These are phyloP conservation scores for Penicillium salamii DNA, from an alignment of 495 filamentous ascomycete genomes.

Conservation along the genomic window DNA sequence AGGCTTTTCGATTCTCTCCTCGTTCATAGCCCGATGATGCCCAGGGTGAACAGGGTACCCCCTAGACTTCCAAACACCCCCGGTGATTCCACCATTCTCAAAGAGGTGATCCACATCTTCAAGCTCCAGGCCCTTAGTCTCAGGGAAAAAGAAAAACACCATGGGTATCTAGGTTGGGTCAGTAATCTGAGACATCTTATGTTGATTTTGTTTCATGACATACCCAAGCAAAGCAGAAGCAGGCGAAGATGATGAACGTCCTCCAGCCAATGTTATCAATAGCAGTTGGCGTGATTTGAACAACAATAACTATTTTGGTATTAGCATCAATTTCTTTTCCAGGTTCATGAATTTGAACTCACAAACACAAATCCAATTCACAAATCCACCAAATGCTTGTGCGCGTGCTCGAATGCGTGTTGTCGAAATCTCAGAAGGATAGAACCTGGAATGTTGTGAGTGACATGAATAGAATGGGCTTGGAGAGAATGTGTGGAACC, in stretches of 20 bases:
- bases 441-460: slow-evolving; percentile 52
- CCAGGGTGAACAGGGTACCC: slow-evolving; percentile 20
- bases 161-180: slow-evolving; percentile 60
- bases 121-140: slow-evolving; percentile 63
- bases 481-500: slow-evolving; percentile 31
- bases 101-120: slow-evolving; percentile 72
- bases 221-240: slow-evolving; percentile 26
- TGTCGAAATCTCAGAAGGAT: slow-evolving; percentile 63
- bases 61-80: slow-evolving; percentile 32
- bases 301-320: slow-evolving; percentile 48
- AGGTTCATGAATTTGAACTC: neutral
- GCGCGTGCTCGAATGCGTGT: slow-evolving; percentile 35
- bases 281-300: slow-evolving; percentile 61
- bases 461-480: slow-evolving; percentile 31
- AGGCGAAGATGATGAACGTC: slow-evolving; percentile 65
- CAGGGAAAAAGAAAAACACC: slow-evolving; percentile 64
- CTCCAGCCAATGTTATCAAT: slow-evolving; percentile 58
- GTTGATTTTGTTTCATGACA: neutral
- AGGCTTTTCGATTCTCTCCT: slow-evolving; percentile 14
- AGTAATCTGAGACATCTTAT: slow-evolving; percentile 22
- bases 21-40: slow-evolving; percentile 16
- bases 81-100: slow-evolving; percentile 32
- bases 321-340: no score
- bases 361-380: slow-evolving; percentile 51
- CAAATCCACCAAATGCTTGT: slow-evolving; percentile 38